phyloP scores from a whole-genome alignment of 2,329 filamentous ascomycete species.

The Mycogone perniciosa region DNA sequence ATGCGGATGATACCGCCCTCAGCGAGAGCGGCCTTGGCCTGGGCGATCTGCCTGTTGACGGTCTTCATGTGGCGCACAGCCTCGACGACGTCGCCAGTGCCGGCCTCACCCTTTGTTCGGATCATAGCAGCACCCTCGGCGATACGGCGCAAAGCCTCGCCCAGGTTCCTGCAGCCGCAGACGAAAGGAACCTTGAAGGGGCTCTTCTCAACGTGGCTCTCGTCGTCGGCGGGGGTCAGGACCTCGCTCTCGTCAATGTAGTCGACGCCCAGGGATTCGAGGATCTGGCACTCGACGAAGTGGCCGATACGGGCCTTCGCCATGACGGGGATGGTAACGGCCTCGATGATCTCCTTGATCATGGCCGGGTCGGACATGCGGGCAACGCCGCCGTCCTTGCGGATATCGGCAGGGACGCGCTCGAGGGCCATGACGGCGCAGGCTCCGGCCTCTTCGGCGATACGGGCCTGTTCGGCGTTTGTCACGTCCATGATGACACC shows the following conservation, averaged over 20 bases:
- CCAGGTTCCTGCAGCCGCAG: conserved; percentile 90
- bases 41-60: conserved; percentile 74
- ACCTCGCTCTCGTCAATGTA: conserved; percentile 99
- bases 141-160: conserved; percentile 86
- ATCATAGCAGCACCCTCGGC: conserved; percentile 97
- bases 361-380: conserved; percentile 94
- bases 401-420: conserved; percentile 94
- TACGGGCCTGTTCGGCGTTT: conserved; percentile 86
- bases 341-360: conserved; percentile 91
- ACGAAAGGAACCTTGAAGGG: conserved; percentile 83
- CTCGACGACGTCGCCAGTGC: conserved; percentile 94
- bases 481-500: conserved; percentile 99
- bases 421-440: conserved; percentile 98
- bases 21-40: conserved; percentile 67
- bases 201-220: conserved; percentile 87
- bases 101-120: conserved; percentile 95
- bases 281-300: conserved; percentile 97
- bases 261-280: conserved; percentile 90
- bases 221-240: conserved; percentile 85
- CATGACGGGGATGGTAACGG: conserved; percentile 98
- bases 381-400: conserved; percentile 83
- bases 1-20: conserved; percentile 46
- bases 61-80: conserved; percentile 94
- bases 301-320: conserved; percentile 97
- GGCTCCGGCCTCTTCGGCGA: conserved; percentile 94